Conservation (phyloP, 73 alveolate genomes). For the Tetrahymena thermophila region DNA sequence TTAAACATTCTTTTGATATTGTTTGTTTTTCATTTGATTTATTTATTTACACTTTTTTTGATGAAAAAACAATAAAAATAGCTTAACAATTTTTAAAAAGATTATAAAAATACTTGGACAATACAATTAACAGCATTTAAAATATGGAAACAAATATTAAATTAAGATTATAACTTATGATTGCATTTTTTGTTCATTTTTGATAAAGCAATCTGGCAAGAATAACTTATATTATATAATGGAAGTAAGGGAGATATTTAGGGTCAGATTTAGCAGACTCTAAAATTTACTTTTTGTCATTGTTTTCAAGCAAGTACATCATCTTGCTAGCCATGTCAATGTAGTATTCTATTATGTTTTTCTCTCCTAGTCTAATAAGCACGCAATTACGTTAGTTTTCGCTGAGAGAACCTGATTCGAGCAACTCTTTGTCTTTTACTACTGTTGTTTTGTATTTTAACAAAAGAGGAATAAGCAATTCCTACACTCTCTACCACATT, state of each 20-base stretch:
- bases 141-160: not conserved
- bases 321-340: not conserved
- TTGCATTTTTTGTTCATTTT: not conserved
- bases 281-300: not conserved
- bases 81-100: no score
- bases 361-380: not conserved
- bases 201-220: not conserved
- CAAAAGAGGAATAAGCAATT: not conserved
- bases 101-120: no score
- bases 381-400: not conserved
- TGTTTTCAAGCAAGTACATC: not conserved
- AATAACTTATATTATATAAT: not conserved
- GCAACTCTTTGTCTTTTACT: not conserved
- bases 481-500: not conserved
- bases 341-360: not conserved
- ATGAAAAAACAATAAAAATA: no score
- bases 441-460: not conserved
- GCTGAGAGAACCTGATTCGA: not conserved
- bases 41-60: no score
- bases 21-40: no score
- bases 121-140: not conserved
- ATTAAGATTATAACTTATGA: not conserved
- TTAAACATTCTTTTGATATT: no score
- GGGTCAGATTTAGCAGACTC: not conserved
- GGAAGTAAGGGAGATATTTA: not conserved